Evolutionary conservation across 176 grass and related monocot species (phyloP), one percentile per base, ranked within the genome.

Genomic region (Puccinellia tenuiflora): DNA sequence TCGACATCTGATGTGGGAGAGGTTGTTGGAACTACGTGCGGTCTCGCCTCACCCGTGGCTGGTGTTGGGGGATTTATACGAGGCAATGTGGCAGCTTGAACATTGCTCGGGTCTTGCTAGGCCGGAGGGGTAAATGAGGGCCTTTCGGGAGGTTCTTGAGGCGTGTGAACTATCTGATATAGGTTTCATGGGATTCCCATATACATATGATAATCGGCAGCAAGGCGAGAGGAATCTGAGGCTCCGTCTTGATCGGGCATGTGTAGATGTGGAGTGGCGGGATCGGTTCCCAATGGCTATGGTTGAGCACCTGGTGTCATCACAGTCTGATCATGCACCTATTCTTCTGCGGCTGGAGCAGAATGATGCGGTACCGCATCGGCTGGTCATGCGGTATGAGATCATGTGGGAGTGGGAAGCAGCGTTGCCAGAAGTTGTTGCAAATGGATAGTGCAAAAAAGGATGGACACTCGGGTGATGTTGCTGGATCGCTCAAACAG

Each of bases 301-400:
- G 51, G 16, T 16, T 5, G 5, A 2, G 1, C 51, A 53, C 5
- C 51, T 53, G 1, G 18, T 5, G 5, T 53, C 51, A 1, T 21
- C 51, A 8, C 5, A 17, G 6, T 53, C 53, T 7, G n/a, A 55
- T 9, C 52, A 55, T 20, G 21, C 6, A 9, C 52, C 52, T 3
- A 0, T 55, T 2, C 1, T 55, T 0, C 0, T 55, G 0, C 18
- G 5, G 7, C 2, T 55, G 0, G 20, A 22, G 2, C 7, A 22
- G 52, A 21, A 21, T 3, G 52, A 9, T 0, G 1, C 52, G 1
- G 2, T 1, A 20, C 52, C 52, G 7, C 7, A 7, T 0, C 9
- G 21, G 21, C 3, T 15, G 3, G 21, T 6, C 2, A 1, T 18
- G 48, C 4, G 17, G 14, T 51, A 55, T 10, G 52, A 55, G 21